Base-by-base conservation (phyloP, 2,329 filamentous ascomycete species). In the Graphiopsis chlorocephala region DNA sequence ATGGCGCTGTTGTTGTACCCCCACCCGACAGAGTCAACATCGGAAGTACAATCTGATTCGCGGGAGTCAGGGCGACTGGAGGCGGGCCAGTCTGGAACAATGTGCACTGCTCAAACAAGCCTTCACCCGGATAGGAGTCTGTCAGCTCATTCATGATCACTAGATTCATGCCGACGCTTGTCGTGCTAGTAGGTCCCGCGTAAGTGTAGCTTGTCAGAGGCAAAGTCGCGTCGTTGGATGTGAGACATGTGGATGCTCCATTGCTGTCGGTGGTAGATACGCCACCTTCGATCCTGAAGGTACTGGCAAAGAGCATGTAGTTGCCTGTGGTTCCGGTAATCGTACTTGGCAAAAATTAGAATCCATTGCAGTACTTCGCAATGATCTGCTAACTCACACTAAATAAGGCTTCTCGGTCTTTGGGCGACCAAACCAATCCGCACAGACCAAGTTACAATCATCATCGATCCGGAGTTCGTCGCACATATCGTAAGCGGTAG, bases 221-320 rank as follows among this genome's bases (percentile, higher is more conserved):
- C 14, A 45, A 20, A n/a, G 58, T 50, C 2, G 42, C 45, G 1
- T 23, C 12, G 4, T 14, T 2, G 20, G 11, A 4, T 17, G 15
- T 55, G 10, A 55, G 48, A 14, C 60, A 62, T 7, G 33, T 62
- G 48, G 8, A 55, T 17, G 48, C 35, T 31, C 60, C 60, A 12
- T 35, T 23, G 33, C 48, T 62, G 48, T 62, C 60, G 2, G 60
- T 62, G 5, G 60, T 62, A 3, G 60, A 53, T 17, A 55, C 48
- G 8, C 33, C 47, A 17, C 60, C 60, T 2, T 29, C 15, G 6
- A 62, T 35, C 23, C 47, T n/a, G 25, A 62, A 53, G 4, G 29
- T 15, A 50, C 28, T 31, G 33, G 33, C 48, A n/a, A 53, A 62
- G 1, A 28, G 17, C 8, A 62, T 14, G 35, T 42, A 53, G 8